Evolutionary conservation across 2,329 filamentous ascomycete species (phyloP).

Genomic region (Erysiphe pulchra): DNA sequence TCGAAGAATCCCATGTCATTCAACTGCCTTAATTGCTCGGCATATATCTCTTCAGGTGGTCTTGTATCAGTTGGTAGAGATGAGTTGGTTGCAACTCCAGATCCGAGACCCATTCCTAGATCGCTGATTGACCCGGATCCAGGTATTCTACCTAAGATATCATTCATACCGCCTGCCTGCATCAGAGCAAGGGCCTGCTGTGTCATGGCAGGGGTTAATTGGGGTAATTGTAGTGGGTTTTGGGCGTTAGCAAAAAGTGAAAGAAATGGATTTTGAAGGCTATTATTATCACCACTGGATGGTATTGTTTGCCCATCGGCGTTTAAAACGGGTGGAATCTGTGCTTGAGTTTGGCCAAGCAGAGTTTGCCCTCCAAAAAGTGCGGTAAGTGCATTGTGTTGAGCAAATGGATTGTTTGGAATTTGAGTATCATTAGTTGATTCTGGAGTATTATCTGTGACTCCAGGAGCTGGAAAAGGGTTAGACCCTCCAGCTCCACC

Average conservation of each 20-base stretch:
- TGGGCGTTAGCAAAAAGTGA: conserved; percentile 26
- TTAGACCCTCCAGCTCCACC: conserved; percentile 19
- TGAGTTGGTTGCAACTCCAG: conserved; percentile 14
- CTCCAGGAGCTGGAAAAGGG: conserved; percentile 71
- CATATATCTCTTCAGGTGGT: conserved; percentile 83
- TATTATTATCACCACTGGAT: conserved; percentile 10
- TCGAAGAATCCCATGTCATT: conserved; percentile 99
- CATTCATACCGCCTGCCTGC: conserved; percentile 7
- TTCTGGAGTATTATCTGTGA: conserved; percentile 57
- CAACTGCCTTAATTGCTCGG: conserved; percentile 66
- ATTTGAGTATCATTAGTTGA: conserved; percentile 13
- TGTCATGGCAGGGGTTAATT: conserved; percentile 27
- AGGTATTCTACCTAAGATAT: conserved; percentile 3
- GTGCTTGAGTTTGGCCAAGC: conserved; percentile 9
- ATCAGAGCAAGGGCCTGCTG: conserved; percentile 24
- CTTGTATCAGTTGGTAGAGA: conserved; percentile 49
- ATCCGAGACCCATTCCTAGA: conserved; percentile 6
- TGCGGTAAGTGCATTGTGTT: conserved; percentile 32
- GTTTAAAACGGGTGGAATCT: conserved; percentile 11
- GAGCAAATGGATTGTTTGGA: conserved; percentile 10
- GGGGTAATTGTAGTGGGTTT: conserved; percentile 18
- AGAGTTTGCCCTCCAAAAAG: conserved; percentile 20
- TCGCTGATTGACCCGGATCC: conserved; percentile 2
- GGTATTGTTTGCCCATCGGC: conserved; percentile 13
- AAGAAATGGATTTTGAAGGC: conserved; percentile 36